A percentile compares a stretch with the other conserved stretches of the same genome.
phyloP scores from a whole-genome alignment of 139 green algal species.

The Coelastrella sp. region DNA sequence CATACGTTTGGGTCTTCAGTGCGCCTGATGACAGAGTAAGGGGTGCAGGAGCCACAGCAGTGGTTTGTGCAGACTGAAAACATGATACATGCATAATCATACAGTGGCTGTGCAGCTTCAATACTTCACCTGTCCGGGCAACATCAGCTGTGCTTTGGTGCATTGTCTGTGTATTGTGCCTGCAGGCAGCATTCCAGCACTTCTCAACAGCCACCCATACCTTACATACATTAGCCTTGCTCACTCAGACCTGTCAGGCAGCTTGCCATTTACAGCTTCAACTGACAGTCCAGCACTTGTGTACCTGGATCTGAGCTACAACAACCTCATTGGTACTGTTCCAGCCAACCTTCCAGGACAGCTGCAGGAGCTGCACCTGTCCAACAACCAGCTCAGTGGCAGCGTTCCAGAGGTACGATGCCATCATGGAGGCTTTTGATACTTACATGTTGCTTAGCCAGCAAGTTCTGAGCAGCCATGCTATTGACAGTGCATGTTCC shows the following conservation, averaged over 20 bases:
- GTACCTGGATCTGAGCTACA: neutral
- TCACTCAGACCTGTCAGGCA: neutral
- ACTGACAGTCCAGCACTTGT: neutral
- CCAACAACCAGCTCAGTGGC: slow-evolving; percentile 40
- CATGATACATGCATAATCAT: neutral
- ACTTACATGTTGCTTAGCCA: too few relatives aligned
- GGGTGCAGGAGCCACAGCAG: too few relatives aligned
- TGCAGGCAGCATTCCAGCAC: neutral
- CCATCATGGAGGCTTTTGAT: neutral
- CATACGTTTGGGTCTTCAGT: too few relatives aligned
- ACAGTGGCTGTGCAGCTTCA: neutral
- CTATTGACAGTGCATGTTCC: too few relatives aligned
- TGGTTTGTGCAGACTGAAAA: too few relatives aligned
- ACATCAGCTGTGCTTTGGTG: neutral
- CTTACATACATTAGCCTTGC: too few relatives aligned
- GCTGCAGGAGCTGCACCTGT: slow-evolving; percentile 29
- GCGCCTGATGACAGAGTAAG: too few relatives aligned
- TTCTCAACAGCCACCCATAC: too few relatives aligned
- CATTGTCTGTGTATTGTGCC: neutral
- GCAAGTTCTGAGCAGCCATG: neutral
- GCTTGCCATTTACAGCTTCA: too few relatives aligned
- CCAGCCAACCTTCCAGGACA: neutral
- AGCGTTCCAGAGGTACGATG: neutral
- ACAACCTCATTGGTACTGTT: neutral
- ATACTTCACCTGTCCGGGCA: neutral